Conservation (phyloP, 345 rosid species). For the Populus alba region DNA sequence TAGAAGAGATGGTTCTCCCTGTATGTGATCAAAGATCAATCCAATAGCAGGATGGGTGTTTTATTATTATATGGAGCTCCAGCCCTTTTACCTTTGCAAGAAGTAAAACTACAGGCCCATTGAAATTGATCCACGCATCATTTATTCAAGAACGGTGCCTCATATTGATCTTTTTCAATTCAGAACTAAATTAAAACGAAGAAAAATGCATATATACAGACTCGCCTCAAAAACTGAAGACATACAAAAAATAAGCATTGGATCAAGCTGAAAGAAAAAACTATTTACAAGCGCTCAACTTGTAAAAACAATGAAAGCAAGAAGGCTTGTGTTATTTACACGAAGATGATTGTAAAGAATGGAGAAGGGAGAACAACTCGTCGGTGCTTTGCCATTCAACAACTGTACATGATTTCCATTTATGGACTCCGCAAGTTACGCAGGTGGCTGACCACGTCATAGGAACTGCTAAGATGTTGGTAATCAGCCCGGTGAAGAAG, state of each 20-base stretch:
- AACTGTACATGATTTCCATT: background rate
- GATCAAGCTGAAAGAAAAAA: background rate
- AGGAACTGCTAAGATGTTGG: slow-evolving; percentile 66
- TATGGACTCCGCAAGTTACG: slow-evolving; percentile 71
- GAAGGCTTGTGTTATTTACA: slow-evolving; percentile 11
- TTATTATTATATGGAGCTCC: too few relatives aligned
- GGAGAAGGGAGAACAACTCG: background rate
- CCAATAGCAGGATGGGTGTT: too few relatives aligned
- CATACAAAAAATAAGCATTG: background rate
- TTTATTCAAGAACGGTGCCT: too few relatives aligned
- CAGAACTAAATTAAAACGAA: too few relatives aligned
- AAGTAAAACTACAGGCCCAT: too few relatives aligned
- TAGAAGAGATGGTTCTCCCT: too few relatives aligned
- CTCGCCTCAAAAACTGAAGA: background rate
- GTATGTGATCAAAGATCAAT: too few relatives aligned
- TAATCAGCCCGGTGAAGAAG: slow-evolving; percentile 70
- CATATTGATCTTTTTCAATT: too few relatives aligned
- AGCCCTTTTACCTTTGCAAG: too few relatives aligned
- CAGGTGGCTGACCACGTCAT: slow-evolving; percentile 68
- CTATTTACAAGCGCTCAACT: background rate
- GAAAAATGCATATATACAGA: background rate
- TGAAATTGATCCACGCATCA: too few relatives aligned
- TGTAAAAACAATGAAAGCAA: background rate
- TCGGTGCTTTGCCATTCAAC: background rate
- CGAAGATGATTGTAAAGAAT: background rate